Base-by-base conservation (phyloP, 106 monocot species). In the Agapanthus africanus region DNA sequence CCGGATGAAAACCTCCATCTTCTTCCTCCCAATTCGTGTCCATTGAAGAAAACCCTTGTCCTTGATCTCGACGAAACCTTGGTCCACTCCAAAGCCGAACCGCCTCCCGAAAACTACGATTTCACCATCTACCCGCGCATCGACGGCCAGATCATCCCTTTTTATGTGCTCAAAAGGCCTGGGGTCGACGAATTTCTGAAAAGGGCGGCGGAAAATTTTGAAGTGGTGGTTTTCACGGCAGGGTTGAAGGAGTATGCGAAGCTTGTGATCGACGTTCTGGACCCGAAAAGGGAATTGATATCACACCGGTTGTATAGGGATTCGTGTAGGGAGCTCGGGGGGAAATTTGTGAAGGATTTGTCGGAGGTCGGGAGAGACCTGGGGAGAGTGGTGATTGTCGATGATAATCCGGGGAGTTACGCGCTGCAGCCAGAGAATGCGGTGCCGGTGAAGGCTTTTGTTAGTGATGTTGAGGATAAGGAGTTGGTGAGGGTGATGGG, bases 41-140 rank as follows among this genome's bases (percentile, higher is more conserved):
- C 72, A 11, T 70, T 28, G 26, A 86, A 59, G 36, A 83, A 57
- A 69, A 97, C 97, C 16, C 19, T 92, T 27, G 82, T 97, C 71
- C 71, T 97, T 25, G 97, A 97, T 59, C 86, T 97, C 47, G 97
- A 97, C 72, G 97, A 97, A 78, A 97, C 97, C 3, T 72, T 97
- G 13, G 66, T 97, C 62, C 97, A 97, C 73, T 87, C 91, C 31
- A 41, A 68, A 37, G 73, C 84, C 36, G 76, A 74, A 40, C 75
- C 80, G 5, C 83, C 86, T 0, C 44, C 59, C 31, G 69, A 46
- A 32, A 61, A 59, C 31, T 92, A 84, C 69, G 97, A 97, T 70
- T 97, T 97, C 72, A 32, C 71, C 59, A 82, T 97, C 61, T 76
- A 66, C 51, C 97, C 97, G 2, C 21, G 6, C 11, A 86, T 97